phyloP scores from a whole-genome alignment of 257 asterid species.

The Solanum peruvianum region DNA sequence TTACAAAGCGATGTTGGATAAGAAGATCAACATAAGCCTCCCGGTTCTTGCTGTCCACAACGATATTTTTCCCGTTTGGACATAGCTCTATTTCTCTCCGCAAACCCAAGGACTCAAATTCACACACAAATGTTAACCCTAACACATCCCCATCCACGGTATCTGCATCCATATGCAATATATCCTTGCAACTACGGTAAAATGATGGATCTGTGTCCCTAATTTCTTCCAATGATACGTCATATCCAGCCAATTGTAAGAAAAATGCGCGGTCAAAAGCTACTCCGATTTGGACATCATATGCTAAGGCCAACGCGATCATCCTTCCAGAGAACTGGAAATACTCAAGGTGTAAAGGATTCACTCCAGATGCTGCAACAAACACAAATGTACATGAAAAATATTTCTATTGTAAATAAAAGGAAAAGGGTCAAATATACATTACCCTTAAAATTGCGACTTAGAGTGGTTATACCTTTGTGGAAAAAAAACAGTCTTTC shows the following conservation, averaged over 20 bases:
- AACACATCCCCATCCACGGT: conserved; percentile 69
- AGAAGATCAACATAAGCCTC: conserved; percentile 57
- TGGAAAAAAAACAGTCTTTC: too few relatives aligned
- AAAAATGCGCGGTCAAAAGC: conserved; percentile 62
- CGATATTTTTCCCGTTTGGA: conserved; percentile 36
- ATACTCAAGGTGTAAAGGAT: conserved; percentile 70
- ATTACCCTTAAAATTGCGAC: not conserved
- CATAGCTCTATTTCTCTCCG: conserved; percentile 62
- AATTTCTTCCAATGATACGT: conserved; percentile 56
- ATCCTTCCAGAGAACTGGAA: conserved; percentile 72
- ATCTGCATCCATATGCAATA: conserved; percentile 23
- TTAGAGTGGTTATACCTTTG: not conserved
- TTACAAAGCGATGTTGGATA: conserved; percentile 51
- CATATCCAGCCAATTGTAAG: conserved; percentile 49
- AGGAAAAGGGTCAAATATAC: not conserved
- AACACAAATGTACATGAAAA: not conserved
- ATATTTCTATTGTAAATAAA: not conserved
- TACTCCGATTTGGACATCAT: conserved; percentile 70
- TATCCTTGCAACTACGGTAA: conserved; percentile 77
- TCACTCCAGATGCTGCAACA: conserved; percentile 88
- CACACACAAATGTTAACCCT: conserved; percentile 65
- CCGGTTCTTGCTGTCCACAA: conserved; percentile 62
- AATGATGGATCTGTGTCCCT: conserved; percentile 64
- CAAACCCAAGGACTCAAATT: conserved; percentile 65
- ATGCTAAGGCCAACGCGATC: conserved; percentile 80